Evolutionary conservation across 1,284 basidiomycete species (phyloP).

Genomic region (Inonotus hispidus): DNA sequence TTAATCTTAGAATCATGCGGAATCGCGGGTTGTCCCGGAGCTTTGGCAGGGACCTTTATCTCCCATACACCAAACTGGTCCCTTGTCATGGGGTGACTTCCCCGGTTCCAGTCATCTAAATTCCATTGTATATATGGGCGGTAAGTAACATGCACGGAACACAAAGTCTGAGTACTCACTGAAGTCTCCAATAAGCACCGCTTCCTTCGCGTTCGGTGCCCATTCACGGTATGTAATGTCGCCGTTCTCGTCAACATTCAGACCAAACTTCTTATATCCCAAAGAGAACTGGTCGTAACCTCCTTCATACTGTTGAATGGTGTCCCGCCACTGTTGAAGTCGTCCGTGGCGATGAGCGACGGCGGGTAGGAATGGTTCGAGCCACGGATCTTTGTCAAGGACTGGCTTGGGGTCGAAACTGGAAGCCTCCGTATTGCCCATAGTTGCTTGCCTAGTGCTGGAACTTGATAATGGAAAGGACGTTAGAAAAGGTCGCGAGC

Average conservation of each 20-base stretch:
- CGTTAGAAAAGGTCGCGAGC: not conserved
- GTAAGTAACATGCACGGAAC: too few relatives aligned
- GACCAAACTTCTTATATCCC: constrained; percentile 83
- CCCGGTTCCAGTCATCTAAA: constrained; percentile 83
- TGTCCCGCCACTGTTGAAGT: constrained; percentile 72
- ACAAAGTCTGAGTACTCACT: constrained; percentile 52
- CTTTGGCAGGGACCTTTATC: constrained; percentile 69
- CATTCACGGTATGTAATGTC: constrained; percentile 89
- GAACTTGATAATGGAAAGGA: not conserved
- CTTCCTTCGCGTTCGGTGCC: constrained; percentile 87
- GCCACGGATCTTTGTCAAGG: constrained; percentile 62
- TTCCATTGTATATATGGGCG: too few relatives aligned
- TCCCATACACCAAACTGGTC: constrained; percentile 93
- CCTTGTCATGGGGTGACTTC: constrained; percentile 81
- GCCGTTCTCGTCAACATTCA: constrained; percentile 67
- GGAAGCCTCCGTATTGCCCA: not conserved
- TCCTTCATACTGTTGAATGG: constrained; percentile 73
- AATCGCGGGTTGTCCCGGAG: constrained; percentile 74
- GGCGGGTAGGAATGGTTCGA: constrained; percentile 68
- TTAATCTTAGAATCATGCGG: constrained; percentile 94
- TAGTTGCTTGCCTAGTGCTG: not conserved
- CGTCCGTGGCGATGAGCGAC: constrained; percentile 69
- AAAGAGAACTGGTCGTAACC: constrained; percentile 87
- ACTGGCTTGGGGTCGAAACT: constrained; percentile 48
- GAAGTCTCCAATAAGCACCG: constrained; percentile 91